Evolutionary conservation across 2,329 filamentous ascomycete genomes (phyloP), one percentile per base, ranked within the genome.

Genomic region (Ophiostoma novo-ulmi): DNA sequence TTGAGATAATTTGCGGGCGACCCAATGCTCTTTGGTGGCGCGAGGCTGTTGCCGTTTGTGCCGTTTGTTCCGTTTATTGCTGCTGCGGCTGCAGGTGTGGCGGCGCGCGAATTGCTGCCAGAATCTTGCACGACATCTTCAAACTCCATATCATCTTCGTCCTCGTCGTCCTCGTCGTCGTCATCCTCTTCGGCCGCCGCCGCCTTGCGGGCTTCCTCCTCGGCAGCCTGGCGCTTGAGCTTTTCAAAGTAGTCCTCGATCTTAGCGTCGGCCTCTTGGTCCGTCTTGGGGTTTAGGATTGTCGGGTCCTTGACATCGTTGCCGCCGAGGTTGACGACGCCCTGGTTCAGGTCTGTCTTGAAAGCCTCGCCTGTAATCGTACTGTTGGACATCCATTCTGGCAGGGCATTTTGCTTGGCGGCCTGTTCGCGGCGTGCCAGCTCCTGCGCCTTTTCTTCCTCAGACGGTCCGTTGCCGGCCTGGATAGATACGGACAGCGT

Each of bases 401-500:
- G 90, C 72, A 93, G 79, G 8, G 87, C 88, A 76, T 93, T 93
- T 76, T 91, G 88, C 74, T 84, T 82, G 1, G 88, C 87, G 73
- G 89, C 82, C 78, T 87, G 87, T 76, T 89, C 88, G 77, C 88
- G 89, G 65, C 85, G 83, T n/a, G 84, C 85, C 71, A 85, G 83
- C 75, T 91, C 89, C 44, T 87, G 87, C 48, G 86, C 85, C 77
- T 86, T 86, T 75, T 91, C 88, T 68, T 88, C 89, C 74, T 89
- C 88, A 13, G 87, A 87, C 6, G 85, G 88, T 14, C 89, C 88
- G 67, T 88, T 86, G 31, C 84, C 85, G 10, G 88, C 87, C 22
- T 89, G 89, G 72, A 93, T 89, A 71, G 86, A 89, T 72, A 92
- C 87, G 20, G 87, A 85, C 75, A 93, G 89, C 67, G 88, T 89